Conservation (phyloP, 1,284 basidiomycete genomes). For the Lignosus rhinocerotis region DNA sequence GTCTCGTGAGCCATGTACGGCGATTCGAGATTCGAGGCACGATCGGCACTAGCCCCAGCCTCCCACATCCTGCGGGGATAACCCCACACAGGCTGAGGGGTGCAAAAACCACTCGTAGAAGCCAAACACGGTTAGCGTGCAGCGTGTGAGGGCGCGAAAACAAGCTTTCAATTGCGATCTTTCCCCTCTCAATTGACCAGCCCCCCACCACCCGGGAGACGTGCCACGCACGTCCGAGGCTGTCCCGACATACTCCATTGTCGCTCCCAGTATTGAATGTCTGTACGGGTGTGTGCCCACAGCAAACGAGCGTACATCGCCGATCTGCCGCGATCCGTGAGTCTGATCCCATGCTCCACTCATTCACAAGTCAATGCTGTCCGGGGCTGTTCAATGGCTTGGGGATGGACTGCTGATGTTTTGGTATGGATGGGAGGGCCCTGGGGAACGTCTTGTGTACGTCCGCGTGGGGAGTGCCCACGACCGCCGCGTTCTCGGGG, state of each 20-base stretch:
- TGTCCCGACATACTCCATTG: constrained; percentile 21
- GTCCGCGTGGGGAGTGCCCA: not conserved
- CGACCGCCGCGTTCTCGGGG: constrained; percentile 7
- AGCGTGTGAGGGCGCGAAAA: constrained; percentile 21
- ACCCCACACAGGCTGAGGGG: not conserved
- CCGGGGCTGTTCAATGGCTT: not conserved
- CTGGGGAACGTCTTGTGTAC: not conserved
- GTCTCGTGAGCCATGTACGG: no score
- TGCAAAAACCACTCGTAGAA: constrained; percentile 7
- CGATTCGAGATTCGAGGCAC: no score
- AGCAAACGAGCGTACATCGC: constrained; percentile 18
- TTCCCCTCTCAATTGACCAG: not conserved
- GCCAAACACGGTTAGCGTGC: constrained; percentile 22
- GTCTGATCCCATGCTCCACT: not conserved
- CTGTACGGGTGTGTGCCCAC: constrained; percentile 12
- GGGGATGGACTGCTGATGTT: not conserved
- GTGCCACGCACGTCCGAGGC: constrained; percentile 12
- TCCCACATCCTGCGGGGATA: not conserved
- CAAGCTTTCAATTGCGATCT: constrained; percentile 23
- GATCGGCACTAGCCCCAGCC: not conserved
- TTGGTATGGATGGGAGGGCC: not conserved
- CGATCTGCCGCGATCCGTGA: constrained; percentile 18
- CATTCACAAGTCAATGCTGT: not conserved
- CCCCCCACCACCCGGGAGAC: not conserved
- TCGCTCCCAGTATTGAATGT: no score